Percentiles rank a stretch among this genome's conserved stretches.
phyloP scores from a whole-genome alignment of 1,284 basidiomycete genomes.

The Chalciporus sp. region DNA sequence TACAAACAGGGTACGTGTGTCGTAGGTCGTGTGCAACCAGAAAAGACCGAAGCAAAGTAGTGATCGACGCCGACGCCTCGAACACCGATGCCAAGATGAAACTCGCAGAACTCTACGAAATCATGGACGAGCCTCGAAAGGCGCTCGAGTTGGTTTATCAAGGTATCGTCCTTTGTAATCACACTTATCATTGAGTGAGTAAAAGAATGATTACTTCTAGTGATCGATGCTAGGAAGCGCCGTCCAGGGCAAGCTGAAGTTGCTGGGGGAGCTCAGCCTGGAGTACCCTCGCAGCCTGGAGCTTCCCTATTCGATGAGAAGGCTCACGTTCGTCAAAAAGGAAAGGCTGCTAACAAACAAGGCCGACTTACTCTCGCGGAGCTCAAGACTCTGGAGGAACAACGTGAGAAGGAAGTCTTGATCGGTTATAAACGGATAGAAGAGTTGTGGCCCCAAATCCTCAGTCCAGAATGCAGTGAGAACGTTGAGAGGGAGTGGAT shows the following conservation, averaged over 20 bases:
- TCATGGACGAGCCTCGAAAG: conserved; percentile 75
- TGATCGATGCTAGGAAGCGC: conserved; percentile 68
- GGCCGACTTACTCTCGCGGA: conserved; percentile 55
- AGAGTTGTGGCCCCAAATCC: conserved; percentile 48
- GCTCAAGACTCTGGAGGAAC: conserved; percentile 57
- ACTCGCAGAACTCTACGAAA: conserved; percentile 88
- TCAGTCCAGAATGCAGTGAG: conserved; percentile 33
- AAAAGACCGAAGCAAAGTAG: conserved; percentile 40
- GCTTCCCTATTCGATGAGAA: conserved; percentile 64
- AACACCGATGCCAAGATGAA: conserved; percentile 86
- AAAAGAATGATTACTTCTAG: conserved; percentile 34
- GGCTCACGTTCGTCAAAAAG: conserved; percentile 39
- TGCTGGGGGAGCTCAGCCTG: conserved; percentile 21
- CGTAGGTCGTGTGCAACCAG: not conserved
- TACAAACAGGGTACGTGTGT: conserved; percentile 72
- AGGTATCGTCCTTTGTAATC: conserved; percentile 46
- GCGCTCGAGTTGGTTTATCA: conserved; percentile 87
- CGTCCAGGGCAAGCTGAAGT: conserved; percentile 35
- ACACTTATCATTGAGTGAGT: too few relatives aligned
- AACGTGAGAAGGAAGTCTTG: conserved; percentile 63
- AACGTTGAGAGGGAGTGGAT: conserved; percentile 72
- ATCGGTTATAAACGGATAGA: conserved; percentile 51
- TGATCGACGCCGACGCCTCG: conserved; percentile 71
- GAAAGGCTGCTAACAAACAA: conserved; percentile 33
- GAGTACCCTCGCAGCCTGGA: conserved; percentile 23